Evolutionary conservation across 495 filamentous ascomycete species (phyloP).

Genomic region (Podospora comata): DNA sequence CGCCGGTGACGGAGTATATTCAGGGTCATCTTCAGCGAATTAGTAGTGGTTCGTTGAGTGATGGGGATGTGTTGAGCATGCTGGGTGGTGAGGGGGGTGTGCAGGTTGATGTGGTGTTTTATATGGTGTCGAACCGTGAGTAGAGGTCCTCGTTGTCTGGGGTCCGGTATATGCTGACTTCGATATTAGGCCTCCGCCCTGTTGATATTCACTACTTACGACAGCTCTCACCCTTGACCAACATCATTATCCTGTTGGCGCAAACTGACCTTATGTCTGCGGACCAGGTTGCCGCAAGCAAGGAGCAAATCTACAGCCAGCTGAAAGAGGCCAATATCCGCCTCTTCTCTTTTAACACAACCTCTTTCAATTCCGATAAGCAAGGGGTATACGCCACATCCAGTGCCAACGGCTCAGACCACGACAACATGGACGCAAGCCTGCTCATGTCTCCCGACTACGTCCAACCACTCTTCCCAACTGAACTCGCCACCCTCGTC

Average conservation of each 20-base stretch:
- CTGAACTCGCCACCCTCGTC: slow-evolving; percentile 72
- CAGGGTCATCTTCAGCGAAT: slow-evolving; percentile 68
- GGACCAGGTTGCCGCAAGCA: slow-evolving; percentile 58
- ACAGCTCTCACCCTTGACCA: slow-evolving; percentile 72
- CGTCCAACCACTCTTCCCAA: slow-evolving; percentile 73
- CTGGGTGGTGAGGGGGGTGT: slow-evolving; percentile 82
- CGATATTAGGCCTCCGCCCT: slow-evolving; percentile 58
- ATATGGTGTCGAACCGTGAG: slow-evolving; percentile 57
- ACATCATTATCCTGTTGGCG: slow-evolving; percentile 80
- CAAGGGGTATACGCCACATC: slow-evolving; percentile 73
- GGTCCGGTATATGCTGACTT: background rate
- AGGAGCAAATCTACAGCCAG: slow-evolving; percentile 58
- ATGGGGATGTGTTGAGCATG: slow-evolving; percentile 73
- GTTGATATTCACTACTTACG: slow-evolving; percentile 75
- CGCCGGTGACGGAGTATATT: slow-evolving; percentile 70
- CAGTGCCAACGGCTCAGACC: slow-evolving; percentile 68
- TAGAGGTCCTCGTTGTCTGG: background rate
- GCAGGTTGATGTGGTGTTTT: slow-evolving; percentile 86
- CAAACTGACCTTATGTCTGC: slow-evolving; percentile 67
- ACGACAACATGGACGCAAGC: slow-evolving; percentile 92
- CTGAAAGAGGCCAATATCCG: slow-evolving; percentile 60
- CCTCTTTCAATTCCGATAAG: slow-evolving; percentile 26
- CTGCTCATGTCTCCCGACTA: slow-evolving; percentile 94
- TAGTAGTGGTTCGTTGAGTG: slow-evolving; percentile 56
- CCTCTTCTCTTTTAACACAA: slow-evolving; percentile 63